Conservation (phyloP, 441 rosid species). For the Populus tomentosa region DNA sequence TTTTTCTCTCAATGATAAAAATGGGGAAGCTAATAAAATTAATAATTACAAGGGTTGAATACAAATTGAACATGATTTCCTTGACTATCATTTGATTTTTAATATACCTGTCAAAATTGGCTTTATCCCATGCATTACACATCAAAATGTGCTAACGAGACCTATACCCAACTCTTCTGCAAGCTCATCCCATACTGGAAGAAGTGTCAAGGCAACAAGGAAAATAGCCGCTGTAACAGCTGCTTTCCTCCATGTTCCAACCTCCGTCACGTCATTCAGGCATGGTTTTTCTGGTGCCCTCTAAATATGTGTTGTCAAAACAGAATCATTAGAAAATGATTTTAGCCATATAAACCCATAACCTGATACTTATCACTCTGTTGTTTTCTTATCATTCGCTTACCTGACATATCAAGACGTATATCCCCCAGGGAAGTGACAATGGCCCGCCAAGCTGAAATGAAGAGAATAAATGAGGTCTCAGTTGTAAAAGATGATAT, state of each 20-base stretch:
- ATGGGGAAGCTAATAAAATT: background rate
- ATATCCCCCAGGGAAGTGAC: slow-evolving; percentile 96
- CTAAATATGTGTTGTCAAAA: slow-evolving; percentile 30
- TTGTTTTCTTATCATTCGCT: background rate
- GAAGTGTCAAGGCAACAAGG: slow-evolving; percentile 64
- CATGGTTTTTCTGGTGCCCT: slow-evolving; percentile 89
- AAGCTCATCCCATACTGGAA: slow-evolving; percentile 91
- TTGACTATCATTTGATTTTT: slow-evolving; percentile 7
- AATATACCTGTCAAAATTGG: slow-evolving; percentile 31
- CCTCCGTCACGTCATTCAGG: slow-evolving; percentile 88
- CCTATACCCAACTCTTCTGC: slow-evolving; percentile 97
- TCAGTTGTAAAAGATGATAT: background rate
- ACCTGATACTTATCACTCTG: background rate
- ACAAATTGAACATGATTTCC: slow-evolving; percentile 4
- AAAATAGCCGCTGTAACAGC: slow-evolving; percentile 49
- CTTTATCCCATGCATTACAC: slow-evolving; percentile 4
- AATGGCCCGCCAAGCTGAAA: slow-evolving; percentile 87
- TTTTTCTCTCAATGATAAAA: background rate
- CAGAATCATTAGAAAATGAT: background rate
- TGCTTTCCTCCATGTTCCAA: slow-evolving; percentile 86
- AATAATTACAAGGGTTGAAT: slow-evolving; percentile 13
- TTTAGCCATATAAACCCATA: background rate
- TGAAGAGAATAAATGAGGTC: background rate
- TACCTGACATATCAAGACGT: slow-evolving; percentile 94
- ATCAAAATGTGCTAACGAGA: slow-evolving; percentile 71